A percentile compares a stretch with the other conserved stretches of the same genome.
Evolutionary conservation across 2,329 filamentous ascomycete genomes (phyloP).

Genomic region (Macrophomina phaseolina): DNA sequence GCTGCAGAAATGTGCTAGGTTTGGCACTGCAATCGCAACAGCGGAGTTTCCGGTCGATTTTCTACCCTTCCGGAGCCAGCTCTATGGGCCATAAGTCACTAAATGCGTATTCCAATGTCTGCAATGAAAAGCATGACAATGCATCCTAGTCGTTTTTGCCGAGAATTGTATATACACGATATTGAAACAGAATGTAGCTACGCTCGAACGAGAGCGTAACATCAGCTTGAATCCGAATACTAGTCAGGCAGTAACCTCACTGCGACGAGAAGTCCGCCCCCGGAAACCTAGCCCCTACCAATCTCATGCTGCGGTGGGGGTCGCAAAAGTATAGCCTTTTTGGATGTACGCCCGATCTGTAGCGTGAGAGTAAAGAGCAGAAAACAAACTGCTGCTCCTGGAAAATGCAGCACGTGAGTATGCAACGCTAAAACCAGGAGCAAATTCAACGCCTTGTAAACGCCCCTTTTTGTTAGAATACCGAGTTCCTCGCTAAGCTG

Average conservation of each 20-base stretch:
- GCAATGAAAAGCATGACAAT: neutral
- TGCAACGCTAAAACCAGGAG: neutral
- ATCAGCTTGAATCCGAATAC: neutral
- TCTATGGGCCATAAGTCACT: neutral
- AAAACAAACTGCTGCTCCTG: neutral
- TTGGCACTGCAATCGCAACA: neutral
- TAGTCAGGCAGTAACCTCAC: neutral
- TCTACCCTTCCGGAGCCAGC: neutral
- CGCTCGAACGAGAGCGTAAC: neutral
- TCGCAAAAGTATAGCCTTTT: neutral
- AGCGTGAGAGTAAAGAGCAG: neutral
- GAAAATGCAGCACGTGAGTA: neutral
- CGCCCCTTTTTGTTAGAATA: conserved; percentile 1
- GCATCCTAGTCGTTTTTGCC: neutral
- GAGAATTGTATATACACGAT: conserved; percentile 10
- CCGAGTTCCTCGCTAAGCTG: neutral
- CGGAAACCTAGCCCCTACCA: neutral
- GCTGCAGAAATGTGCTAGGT: neutral
- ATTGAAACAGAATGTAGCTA: neutral
- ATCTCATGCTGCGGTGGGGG: neutral
- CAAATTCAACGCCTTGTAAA: neutral
- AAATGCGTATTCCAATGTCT: neutral
- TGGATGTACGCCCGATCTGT: neutral
- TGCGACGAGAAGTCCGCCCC: neutral
- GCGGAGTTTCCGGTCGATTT: neutral